Conservation (phyloP, 352 stramenopile species). For the Chrysophaeum taylorii region DNA sequence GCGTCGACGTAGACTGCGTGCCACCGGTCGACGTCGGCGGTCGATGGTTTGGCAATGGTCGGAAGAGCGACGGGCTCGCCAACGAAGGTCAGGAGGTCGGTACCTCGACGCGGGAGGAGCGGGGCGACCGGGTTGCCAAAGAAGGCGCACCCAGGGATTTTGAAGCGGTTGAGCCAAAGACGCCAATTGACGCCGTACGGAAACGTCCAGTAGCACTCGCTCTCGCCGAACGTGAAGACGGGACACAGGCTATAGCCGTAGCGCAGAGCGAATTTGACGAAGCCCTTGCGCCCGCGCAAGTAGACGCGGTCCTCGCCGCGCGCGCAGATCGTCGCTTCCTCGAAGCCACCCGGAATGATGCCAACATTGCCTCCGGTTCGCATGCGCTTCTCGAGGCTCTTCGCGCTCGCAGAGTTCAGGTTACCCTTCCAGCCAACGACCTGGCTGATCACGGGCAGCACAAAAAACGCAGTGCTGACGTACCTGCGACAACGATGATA, state of each 20-base stretch:
- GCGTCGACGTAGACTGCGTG: background rate
- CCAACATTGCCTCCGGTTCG: too few species aligned
- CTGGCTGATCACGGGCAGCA: too few species aligned
- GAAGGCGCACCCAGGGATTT: too few species aligned
- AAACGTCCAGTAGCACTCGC: background rate
- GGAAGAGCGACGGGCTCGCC: background rate
- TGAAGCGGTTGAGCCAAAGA: background rate
- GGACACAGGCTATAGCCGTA: conserved; percentile 55
- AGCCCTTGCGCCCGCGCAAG: conserved; percentile 73
- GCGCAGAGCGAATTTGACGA: conserved; percentile 80
- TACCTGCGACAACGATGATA: too few species aligned
- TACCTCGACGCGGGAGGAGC: background rate
- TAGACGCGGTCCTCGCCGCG: conserved; percentile 69
- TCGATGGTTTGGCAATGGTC: background rate
- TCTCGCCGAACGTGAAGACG: conserved; percentile 2
- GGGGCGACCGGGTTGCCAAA: too few species aligned
- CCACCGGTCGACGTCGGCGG: background rate
- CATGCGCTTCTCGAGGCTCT: too few species aligned
- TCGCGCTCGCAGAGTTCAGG: too few species aligned
- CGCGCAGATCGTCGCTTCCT: conserved; percentile 77
- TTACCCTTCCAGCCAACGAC: too few species aligned
- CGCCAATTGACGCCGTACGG: background rate
- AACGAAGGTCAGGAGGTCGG: background rate
- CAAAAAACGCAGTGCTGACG: too few species aligned
- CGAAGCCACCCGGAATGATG: conserved; percentile 76